Percentiles rank a stretch among this genome's conserved stretches.
These are phyloP conservation scores for Salix exigua DNA, from an alignment of 345 rosid genomes.

Conservation along the genomic window DNA sequence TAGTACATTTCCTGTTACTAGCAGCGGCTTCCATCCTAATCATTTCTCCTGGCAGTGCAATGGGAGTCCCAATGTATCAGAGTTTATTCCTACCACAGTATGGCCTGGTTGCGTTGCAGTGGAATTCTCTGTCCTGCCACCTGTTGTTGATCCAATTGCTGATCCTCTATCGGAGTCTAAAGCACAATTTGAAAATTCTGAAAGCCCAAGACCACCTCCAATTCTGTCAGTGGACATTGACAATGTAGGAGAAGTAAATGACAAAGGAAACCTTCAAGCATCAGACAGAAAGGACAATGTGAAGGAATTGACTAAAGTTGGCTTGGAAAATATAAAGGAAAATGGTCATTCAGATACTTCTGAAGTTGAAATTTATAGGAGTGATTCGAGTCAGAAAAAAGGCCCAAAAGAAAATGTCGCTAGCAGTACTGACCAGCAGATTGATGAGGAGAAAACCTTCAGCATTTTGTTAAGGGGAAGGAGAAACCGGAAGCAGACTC, in stretches of 20 bases:
- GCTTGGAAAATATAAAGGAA: constrained; percentile 32
- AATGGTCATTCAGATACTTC: constrained; percentile 29
- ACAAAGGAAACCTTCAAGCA: constrained; percentile 35
- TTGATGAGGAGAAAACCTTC: constrained; percentile 70
- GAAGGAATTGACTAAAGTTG: constrained; percentile 27
- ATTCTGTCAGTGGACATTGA: constrained; percentile 52
- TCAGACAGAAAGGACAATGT: constrained; percentile 32
- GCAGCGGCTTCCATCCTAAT: constrained; percentile 65
- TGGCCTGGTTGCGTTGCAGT: constrained; percentile 70
- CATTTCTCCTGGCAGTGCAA: constrained; percentile 87
- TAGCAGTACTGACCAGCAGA: constrained; percentile 35
- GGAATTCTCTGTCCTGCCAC: constrained; percentile 65
- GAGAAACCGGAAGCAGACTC: constrained; percentile 78
- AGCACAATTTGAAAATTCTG: constrained; percentile 28
- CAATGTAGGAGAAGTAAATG: constrained; percentile 35
- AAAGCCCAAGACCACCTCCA: constrained; percentile 27
- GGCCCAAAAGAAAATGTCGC: constrained; percentile 25
- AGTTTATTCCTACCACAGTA: constrained; percentile 62
- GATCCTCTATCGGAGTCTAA: constrained; percentile 48
- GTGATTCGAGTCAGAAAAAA: constrained; percentile 25
- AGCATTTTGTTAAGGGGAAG: constrained; percentile 88
- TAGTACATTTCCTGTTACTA: constrained; percentile 70
- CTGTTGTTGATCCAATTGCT: constrained; percentile 57
- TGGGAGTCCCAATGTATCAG: constrained; percentile 51
- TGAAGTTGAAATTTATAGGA: constrained; percentile 23